Base-by-base conservation (phyloP, 805 yeast species). In the Saccharomycopsis malanga region DNA sequence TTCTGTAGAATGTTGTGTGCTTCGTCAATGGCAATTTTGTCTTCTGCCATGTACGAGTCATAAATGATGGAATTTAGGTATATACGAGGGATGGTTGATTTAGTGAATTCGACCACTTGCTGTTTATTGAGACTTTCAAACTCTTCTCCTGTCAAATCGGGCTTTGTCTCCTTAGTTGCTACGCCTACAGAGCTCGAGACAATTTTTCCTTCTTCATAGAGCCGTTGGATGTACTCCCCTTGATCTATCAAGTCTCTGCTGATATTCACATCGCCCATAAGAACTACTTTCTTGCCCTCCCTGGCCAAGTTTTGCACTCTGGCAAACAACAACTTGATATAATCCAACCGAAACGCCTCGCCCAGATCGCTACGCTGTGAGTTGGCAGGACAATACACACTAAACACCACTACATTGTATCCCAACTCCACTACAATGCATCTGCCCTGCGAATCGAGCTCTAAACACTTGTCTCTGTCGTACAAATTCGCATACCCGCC, bases 321-420 rank as follows among this genome's bases (percentile, higher is more conserved):
- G 45, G 72, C 64, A 44, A 87, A 75, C 41, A 91, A 60, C 1
- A 75, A 63, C 20, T 68, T 66, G 44, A 87, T 65, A 56, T 86
- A 91, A 14, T 67, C 62, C 34, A 77, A 54, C 43, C 94, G 64
- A 54, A 70, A 81, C 10, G 56, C 58, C 54, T 80, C 84, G 12
- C 79, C 95, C 24, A 77, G 82, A 22, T 76, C 83, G 0, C 87
- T 76, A 1, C 73, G 76, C 62, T 70, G 69, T 0, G 97, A 86
- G 60, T 87, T 87, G 1, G 98, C 98, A 0, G 98, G 98, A 60
- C 97, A 91, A 58, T 91, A 91, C 3, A 82, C 71, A 0, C 81
- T 69, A 39, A 85, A 74, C 0, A 85, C 61, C 2, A 85, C 85
- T 0, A 78, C 58, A 45, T 78, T 74, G 52, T 70, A 72, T 1